phyloP scores from a whole-genome alignment of 163 green algal genomes.

The Volvox carteri region DNA sequence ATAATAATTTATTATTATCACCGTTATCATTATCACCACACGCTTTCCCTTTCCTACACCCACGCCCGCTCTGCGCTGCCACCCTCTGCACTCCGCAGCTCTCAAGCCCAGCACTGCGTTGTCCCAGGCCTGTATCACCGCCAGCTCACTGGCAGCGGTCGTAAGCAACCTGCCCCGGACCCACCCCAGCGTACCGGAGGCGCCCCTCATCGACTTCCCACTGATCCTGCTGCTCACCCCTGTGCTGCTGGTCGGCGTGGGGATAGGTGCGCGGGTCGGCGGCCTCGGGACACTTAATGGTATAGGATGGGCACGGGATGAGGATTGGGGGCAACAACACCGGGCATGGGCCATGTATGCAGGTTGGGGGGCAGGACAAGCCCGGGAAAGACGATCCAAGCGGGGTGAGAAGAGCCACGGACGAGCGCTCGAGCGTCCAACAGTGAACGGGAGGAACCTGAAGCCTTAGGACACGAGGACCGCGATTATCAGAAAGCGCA shows the following conservation, averaged over 20 bases:
- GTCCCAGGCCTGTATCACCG: conserved; percentile 74
- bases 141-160: conserved; percentile 61
- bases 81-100: conserved; percentile 27
- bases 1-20: too few species aligned
- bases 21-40: neutral
- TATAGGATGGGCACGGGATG: too few species aligned
- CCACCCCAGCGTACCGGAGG: conserved; percentile 58
- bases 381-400: too few species aligned
- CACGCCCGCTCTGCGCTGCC: neutral
- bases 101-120: conserved; percentile 74
- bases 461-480: too few species aligned
- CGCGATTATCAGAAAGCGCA: too few species aligned
- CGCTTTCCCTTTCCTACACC: neutral
- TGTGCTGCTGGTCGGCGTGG: conserved; percentile 39
- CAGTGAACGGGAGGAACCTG: too few species aligned
- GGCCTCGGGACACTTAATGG: too few species aligned
- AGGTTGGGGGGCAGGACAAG: too few species aligned
- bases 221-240: conserved; percentile 60
- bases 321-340: too few species aligned
- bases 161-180: conserved; percentile 60
- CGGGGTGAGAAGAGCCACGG: too few species aligned
- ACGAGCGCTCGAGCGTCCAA: too few species aligned
- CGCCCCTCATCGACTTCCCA: conserved; percentile 69
- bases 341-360: neutral
- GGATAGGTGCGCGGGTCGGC: conserved; percentile 7